These are phyloP conservation scores for Rhodotorula sp. DNA, from an alignment of 1,284 basidiomycete genomes.

Conservation along the genomic window DNA sequence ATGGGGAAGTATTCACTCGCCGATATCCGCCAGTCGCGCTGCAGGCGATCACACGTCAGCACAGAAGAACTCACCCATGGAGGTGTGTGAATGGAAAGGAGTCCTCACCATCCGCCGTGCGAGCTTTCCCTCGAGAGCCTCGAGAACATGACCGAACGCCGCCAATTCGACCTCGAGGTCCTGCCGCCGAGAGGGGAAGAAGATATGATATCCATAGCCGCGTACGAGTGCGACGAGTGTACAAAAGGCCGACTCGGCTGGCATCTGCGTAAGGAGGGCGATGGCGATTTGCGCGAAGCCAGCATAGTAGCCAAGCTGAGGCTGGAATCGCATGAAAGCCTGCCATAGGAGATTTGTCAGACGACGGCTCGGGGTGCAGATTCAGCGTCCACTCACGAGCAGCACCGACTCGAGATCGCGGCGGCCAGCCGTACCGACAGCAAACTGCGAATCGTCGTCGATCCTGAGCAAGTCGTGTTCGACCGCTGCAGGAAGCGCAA, in stretches of 20 bases:
- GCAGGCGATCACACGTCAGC: constrained; percentile 42
- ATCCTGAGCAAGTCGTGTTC: constrained; percentile 16
- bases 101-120: constrained; percentile 61
- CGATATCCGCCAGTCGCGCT: constrained; percentile 42
- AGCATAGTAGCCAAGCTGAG: constrained; percentile 51
- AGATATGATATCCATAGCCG: constrained; percentile 69
- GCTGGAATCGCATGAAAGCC: constrained; percentile 58
- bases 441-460: constrained; percentile 28
- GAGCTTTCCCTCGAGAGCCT: constrained; percentile 63
- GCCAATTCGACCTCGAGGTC: constrained; percentile 77
- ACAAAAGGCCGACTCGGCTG: constrained; percentile 95
- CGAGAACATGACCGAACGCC: constrained; percentile 71
- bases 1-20: constrained; percentile 46
- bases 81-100: constrained; percentile 51
- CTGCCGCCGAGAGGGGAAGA: constrained; percentile 16
- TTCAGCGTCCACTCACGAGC: not conserved
- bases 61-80: constrained; percentile 51
- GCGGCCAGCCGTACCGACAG: constrained; percentile 4
- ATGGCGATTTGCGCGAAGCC: constrained; percentile 75
- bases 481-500: constrained; percentile 25
- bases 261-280: constrained; percentile 70
- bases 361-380: not conserved
- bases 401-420: constrained; percentile 20
- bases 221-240: constrained; percentile 67
- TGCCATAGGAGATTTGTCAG: constrained; percentile 26